Evolutionary conservation across 192 early-diverging fungal species (phyloP), one percentile per base, ranked within the genome.

Genomic region (Polychytrium aggregatum): DNA sequence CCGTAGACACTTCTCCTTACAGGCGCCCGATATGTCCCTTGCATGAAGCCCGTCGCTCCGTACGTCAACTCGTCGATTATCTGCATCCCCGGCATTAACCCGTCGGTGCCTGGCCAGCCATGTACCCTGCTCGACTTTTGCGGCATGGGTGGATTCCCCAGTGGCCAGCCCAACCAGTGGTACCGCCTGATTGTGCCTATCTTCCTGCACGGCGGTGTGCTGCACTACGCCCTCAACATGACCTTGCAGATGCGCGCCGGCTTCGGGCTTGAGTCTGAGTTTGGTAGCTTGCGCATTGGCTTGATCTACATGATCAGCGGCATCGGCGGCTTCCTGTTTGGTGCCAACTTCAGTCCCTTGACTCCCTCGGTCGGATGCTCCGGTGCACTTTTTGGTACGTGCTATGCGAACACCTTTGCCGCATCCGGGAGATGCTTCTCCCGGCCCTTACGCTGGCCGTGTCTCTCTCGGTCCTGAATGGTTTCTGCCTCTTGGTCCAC

Each of bases 131-230:
- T 70, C 34, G 52, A 78, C 48, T 34, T 82, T 30, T 79, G 87
- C 65, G 71, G 79, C 26, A 59, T 88, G 48, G 67, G 65, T 38
- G 64, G 76, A 7, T 65, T 82, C 31, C 42, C 42, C 20, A 14
- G 13, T 1, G 67, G 60, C 10, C 47, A 50, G 0, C 82, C 86
- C 5, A 63, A 87, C 59, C 89, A 90, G 50, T 83, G 80, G 69
- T 88, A 66, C 58, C 69, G 89, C 3, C 88, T 92, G 52, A 66
- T 92, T 28, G 57, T 69, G 16, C 79, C 89, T 7, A 80, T 92
- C n/a, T 86, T 86, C 38, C 62, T 92, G 38, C 89, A 92, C 59
- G 86, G 70, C 29, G 89, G 89, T 25, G 48, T 89, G 2, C 27
- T 90, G 0, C 89, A 92, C 62, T 60, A 87, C 18, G 10, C 79